A percentile compares a stretch with the other conserved stretches of the same genome.
These are phyloP conservation scores for Lolium rigidum DNA, from an alignment of 176 grass and related monocot species.

Conservation along the genomic window DNA sequence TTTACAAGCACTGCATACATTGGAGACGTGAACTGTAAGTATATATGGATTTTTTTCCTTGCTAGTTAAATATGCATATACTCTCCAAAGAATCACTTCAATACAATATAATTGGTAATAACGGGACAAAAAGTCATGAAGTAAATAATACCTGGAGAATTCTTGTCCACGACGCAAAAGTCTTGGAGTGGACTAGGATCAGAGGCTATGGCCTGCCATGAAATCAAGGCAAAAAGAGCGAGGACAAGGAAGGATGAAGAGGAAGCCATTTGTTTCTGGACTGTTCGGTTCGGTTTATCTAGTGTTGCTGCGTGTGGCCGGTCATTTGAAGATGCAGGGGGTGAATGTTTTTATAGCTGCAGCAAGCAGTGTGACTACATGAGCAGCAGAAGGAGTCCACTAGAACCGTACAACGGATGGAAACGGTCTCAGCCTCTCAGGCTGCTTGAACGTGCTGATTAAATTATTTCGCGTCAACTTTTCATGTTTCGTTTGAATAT, in stretches of 20 bases:
- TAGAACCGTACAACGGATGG: background rate
- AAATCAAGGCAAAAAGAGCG: background rate
- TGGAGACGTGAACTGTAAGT: background rate
- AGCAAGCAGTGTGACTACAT: background rate
- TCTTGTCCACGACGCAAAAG: slow-evolving; percentile 12
- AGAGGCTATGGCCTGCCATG: slow-evolving; percentile 17
- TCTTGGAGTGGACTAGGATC: slow-evolving; percentile 37
- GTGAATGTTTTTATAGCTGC: background rate
- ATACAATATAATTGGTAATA: background rate
- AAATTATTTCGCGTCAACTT: background rate
- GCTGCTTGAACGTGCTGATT: background rate
- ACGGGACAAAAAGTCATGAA: background rate
- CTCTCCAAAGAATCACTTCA: background rate
- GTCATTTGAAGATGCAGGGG: background rate
- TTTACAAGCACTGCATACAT: background rate
- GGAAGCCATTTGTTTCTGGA: background rate
- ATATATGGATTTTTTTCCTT: background rate
- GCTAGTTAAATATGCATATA: background rate
- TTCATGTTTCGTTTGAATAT: background rate
- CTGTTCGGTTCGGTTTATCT: background rate
- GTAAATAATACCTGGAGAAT: slow-evolving; percentile 29
- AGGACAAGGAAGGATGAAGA: slow-evolving; percentile 1
- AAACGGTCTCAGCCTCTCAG: background rate
- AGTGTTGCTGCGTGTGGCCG: background rate
- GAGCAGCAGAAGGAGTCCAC: background rate